Conservation (phyloP, 129 eudicot species). For the Tanacetum coccineum region DNA sequence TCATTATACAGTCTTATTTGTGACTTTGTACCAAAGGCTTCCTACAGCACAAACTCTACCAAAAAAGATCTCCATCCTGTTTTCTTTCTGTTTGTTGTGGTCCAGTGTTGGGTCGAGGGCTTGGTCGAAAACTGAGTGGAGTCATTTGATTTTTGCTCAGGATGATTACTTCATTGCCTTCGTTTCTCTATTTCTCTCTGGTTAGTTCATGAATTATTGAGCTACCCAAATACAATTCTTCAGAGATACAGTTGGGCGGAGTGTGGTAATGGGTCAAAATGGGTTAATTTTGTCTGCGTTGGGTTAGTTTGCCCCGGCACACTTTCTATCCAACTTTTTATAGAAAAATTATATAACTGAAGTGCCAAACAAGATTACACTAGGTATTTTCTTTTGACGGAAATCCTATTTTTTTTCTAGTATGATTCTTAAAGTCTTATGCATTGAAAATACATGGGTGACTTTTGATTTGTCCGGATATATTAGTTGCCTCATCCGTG, state of each 20-base stretch:
- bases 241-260: neutral
- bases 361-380: neutral
- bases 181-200: slow-evolving; percentile 66
- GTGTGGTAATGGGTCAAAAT: neutral
- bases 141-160: slow-evolving; percentile 51
- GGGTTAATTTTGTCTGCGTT: neutral
- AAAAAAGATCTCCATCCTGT: slow-evolving; percentile 75
- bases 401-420: neutral
- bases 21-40: slow-evolving; percentile 68
- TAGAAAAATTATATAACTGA: neutral
- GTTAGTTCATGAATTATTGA: slow-evolving; percentile 13
- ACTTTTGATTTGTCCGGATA: neutral
- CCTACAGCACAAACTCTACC: slow-evolving; percentile 74
- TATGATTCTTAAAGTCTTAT: neutral
- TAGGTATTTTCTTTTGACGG: neutral
- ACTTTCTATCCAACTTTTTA: neutral
- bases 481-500: neutral
- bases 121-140: slow-evolving; percentile 63
- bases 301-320: neutral
- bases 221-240: neutral
- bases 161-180: slow-evolving; percentile 61
- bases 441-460: neutral
- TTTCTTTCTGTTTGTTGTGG: slow-evolving; percentile 68
- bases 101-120: slow-evolving; percentile 71
- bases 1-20: slow-evolving; percentile 62